phyloP scores from a whole-genome alignment of 352 stramenopile species.

The Globisporangium canariense region DNA sequence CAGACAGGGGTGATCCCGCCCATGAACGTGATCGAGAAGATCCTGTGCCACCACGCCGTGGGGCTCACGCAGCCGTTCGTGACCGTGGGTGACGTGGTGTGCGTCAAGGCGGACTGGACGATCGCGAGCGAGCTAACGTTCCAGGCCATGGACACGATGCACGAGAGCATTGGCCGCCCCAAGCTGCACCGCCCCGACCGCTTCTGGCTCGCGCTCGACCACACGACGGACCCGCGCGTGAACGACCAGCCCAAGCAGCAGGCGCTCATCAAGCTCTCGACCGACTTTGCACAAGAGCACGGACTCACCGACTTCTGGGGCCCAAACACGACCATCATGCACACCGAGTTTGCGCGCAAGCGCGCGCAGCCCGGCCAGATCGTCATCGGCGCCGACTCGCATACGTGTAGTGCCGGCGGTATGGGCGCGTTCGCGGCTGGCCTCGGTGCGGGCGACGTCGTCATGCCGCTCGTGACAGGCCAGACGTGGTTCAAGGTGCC shows the following conservation, averaged over 20 bases:
- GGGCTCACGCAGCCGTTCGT: constrained; percentile 48
- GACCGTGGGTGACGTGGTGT: constrained; percentile 67
- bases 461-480: constrained; percentile 80
- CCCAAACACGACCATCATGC: constrained; percentile 85
- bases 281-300: constrained; percentile 71
- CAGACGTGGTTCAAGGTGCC: constrained; percentile 86
- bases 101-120: constrained; percentile 77
- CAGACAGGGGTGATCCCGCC: constrained; percentile 18
- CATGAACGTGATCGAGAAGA: constrained; percentile 88
- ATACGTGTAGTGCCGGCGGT: constrained; percentile 74
- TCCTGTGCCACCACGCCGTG: constrained; percentile 70
- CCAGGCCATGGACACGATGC: constrained; percentile 81
- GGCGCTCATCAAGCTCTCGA: constrained; percentile 76
- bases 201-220: constrained; percentile 82
- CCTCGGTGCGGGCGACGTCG: constrained; percentile 70
- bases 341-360: constrained; percentile 79
- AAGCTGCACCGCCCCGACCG: constrained; percentile 71
- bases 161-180: constrained; percentile 69
- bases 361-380: constrained; percentile 81
- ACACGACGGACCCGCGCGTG: constrained; percentile 77
- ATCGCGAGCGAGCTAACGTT: constrained; percentile 79
- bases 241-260: constrained; percentile 78
- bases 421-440: constrained; percentile 76
- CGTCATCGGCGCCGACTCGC: constrained; percentile 74
- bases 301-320: constrained; percentile 74